Evolutionary conservation across 768 basidiomycete species (phyloP).

Genomic region (Tulasnella sp.): DNA sequence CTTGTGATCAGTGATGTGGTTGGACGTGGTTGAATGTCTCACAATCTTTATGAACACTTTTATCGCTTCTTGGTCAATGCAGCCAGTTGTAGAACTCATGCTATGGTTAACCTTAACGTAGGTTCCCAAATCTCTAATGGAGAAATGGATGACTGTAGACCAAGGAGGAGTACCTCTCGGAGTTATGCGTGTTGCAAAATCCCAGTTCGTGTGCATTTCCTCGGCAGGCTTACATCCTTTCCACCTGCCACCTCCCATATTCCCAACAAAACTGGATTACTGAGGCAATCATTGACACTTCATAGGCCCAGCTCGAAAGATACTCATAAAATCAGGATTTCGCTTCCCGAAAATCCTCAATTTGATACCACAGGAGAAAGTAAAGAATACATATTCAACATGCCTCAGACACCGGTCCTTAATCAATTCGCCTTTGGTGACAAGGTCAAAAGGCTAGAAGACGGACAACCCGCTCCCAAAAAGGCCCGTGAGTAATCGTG

Average conservation of each 20-base stretch:
- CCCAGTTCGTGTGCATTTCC: conserved; percentile 12
- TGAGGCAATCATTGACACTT: neutral
- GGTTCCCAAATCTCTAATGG: conserved; percentile 32
- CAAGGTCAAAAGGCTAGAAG: conserved; percentile 21
- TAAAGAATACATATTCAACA: conserved; percentile 27
- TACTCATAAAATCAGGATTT: neutral
- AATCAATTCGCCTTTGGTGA: conserved; percentile 24
- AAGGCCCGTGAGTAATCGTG: conserved; percentile 9
- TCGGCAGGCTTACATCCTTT: neutral
- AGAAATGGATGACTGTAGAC: conserved; percentile 28
- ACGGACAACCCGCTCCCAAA: conserved; percentile 4
- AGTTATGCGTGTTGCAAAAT: conserved; percentile 24
- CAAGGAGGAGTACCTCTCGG: conserved; percentile 28
- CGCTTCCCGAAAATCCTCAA: conserved; percentile 14
- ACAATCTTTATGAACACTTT: too few relatives aligned
- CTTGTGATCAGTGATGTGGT: too few relatives aligned
- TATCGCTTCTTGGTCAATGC: too few relatives aligned
- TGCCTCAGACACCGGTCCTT: conserved; percentile 25
- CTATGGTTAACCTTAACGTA: neutral
- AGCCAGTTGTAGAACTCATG: neutral
- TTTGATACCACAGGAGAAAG: conserved; percentile 18
- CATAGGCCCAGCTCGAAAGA: neutral
- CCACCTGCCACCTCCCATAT: neutral
- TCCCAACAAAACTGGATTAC: too few relatives aligned
- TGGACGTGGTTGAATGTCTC: too few relatives aligned